Evolutionary conservation across 176 grass and related monocot species (phyloP), one percentile per base, ranked within the genome.

Genomic region (Canna indica): DNA sequence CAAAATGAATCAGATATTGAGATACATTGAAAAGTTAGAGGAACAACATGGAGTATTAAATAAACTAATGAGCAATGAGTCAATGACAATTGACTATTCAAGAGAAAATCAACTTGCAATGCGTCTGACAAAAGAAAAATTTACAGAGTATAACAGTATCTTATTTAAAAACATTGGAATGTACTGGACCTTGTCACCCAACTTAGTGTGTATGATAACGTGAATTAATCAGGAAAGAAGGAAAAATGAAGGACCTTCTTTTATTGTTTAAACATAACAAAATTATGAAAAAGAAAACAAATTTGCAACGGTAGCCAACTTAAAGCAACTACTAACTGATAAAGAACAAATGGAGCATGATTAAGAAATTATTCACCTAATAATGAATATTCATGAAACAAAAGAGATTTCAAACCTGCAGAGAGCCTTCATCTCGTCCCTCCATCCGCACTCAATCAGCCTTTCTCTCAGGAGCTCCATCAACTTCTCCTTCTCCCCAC

Each of bases 381-480:
- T 12, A 3, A 60, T 29, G 26, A 22, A 44, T n/a, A n/a, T n/a
- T n/a, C n/a, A n/a, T n/a, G 30, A 69, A 7, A 1, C 10, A 71
- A 75, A 32, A 71, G 87, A 41, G 31, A 65, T 39, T 70, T 66
- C 32, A 80, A 87, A 99, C 94, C 94, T 91, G 94, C 94, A 99
- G 38, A 99, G 79, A 16, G 94, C 73, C 70, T 93, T 99, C 94
- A 99, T 99, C 59, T 99, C 94, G 56, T 99, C 94, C 58, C 84
- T 86, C 94, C 94, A 99, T 73, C 89, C 89, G 44, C 89, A 99
- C 81, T 99, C 94, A 15, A 93, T 84, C 44, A 99, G 90, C 66
- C 89, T 81, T 73, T 99, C 88, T 47, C 86, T 88, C 67, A 99
- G 84, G 36, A 99, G 94, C 84, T 99, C 94, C 89, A 99, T 90